Percentiles rank a stretch among this genome's conserved stretches.
phyloP scores from a whole-genome alignment of 495 filamentous ascomycete genomes.

The Haplographium delicatum region DNA sequence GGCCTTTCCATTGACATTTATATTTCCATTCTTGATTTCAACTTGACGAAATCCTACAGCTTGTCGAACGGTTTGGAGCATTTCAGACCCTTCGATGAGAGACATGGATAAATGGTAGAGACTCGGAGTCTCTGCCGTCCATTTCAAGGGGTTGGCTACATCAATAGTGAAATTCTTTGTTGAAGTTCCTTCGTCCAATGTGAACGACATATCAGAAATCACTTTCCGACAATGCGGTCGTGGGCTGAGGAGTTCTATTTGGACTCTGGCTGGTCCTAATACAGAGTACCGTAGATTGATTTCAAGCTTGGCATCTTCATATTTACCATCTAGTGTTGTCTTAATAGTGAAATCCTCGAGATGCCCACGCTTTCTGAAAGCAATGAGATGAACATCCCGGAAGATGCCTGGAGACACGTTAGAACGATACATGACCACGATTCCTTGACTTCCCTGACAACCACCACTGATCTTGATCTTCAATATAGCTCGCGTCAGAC shows the following conservation, averaged over 20 bases:
- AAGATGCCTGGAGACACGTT: constrained; percentile 44
- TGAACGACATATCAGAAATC: not conserved
- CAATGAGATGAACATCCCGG: constrained; percentile 58
- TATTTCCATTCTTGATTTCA: constrained; percentile 49
- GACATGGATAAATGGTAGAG: constrained; percentile 43
- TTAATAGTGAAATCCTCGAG: constrained; percentile 56
- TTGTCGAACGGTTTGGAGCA: constrained; percentile 37
- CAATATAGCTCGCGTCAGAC: constrained; percentile 63
- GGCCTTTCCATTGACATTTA: constrained; percentile 53
- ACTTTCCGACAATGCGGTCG: constrained; percentile 17
- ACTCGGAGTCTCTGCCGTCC: constrained; percentile 62
- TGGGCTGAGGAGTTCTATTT: constrained; percentile 31
- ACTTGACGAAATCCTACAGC: constrained; percentile 54
- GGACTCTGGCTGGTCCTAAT: constrained; percentile 19
- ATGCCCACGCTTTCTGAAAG: constrained; percentile 42
- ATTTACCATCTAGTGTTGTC: constrained; percentile 49
- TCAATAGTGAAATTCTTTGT: constrained; percentile 32
- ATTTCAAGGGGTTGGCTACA: constrained; percentile 47
- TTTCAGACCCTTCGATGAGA: constrained; percentile 6
- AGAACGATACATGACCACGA: not conserved
- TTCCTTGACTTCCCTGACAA: constrained; percentile 46
- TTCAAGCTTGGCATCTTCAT: constrained; percentile 47
- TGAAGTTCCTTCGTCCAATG: constrained; percentile 1
- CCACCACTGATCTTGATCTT: constrained; percentile 50
- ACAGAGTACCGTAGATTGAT: constrained; percentile 37